These are phyloP conservation scores for Nyctanthes arbortristis DNA, from an alignment of 257 asterid genomes.

Conservation along the genomic window DNA sequence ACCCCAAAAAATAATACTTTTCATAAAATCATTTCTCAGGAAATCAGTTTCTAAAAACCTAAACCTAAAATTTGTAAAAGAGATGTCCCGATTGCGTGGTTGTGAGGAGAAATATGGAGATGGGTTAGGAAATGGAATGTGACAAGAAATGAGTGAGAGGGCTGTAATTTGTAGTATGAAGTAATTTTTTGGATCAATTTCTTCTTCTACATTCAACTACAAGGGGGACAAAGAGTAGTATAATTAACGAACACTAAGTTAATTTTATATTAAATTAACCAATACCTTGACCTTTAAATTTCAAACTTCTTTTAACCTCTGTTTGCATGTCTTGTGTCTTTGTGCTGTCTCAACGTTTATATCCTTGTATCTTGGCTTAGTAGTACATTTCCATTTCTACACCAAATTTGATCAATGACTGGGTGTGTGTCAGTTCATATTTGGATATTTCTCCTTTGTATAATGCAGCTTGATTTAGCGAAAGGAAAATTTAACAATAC, in stretches of 20 bases:
- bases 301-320: background rate
- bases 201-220: background rate
- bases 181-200: background rate
- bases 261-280: too few relatives aligned
- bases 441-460: background rate
- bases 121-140: background rate
- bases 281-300: background rate
- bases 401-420: background rate
- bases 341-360: background rate
- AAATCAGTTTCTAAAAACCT: too few relatives aligned
- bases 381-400: background rate
- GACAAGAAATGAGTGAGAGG: background rate
- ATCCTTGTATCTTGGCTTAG: background rate
- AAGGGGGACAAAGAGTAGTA: background rate
- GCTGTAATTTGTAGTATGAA: background rate
- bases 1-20: too few relatives aligned
- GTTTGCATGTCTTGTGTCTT: background rate
- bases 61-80: background rate
- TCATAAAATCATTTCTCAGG: too few relatives aligned
- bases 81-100: background rate
- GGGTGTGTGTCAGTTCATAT: background rate
- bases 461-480: background rate
- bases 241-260: too few relatives aligned
- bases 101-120: background rate
- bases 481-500: background rate